Conservation (phyloP, 257 asterid genomes). For the Leonotis leonurus region DNA sequence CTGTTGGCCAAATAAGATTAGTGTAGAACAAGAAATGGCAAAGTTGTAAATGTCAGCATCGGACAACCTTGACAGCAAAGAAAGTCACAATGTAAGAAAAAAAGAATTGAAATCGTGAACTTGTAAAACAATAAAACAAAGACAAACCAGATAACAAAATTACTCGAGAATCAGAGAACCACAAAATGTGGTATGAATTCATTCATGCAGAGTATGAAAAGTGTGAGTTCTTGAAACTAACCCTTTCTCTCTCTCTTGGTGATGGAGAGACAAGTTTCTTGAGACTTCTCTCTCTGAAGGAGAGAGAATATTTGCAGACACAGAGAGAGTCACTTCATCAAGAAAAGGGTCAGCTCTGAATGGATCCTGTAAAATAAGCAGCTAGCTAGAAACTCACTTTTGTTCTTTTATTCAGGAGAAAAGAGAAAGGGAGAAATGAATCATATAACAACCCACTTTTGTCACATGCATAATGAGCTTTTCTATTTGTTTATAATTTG, state of each 20-base stretch:
- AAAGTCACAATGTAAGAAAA: not conserved
- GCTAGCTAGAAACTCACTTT: conserved; percentile 10
- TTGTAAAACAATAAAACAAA: not conserved
- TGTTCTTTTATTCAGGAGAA: conserved; percentile 16
- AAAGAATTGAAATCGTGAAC: not conserved
- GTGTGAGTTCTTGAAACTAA: conserved; percentile 13
- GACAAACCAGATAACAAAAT: not conserved
- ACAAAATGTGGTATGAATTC: conserved; percentile 16
- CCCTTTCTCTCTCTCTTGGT: conserved; percentile 15
- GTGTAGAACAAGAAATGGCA: conserved; percentile 10
- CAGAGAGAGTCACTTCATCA: conserved; percentile 18
- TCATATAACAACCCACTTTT: conserved; percentile 33
- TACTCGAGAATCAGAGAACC: not conserved
- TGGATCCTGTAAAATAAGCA: conserved; percentile 7
- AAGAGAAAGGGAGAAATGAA: conserved; percentile 14
- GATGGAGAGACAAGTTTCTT: not conserved
- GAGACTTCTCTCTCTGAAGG: conserved; percentile 5
- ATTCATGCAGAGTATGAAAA: conserved; percentile 12
- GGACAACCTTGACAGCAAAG: conserved; percentile 24
- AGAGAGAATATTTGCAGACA: conserved; percentile 3
- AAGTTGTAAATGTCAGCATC: conserved; percentile 13
- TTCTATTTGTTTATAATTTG: not conserved
- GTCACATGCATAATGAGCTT: conserved; percentile 34
- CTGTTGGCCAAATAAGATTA: conserved; percentile 17
- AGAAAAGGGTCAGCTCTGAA: conserved; percentile 16